These are phyloP conservation scores for Lentinula novae-zelandiae DNA, from an alignment of 1,284 basidiomycete genomes.

Conservation along the genomic window DNA sequence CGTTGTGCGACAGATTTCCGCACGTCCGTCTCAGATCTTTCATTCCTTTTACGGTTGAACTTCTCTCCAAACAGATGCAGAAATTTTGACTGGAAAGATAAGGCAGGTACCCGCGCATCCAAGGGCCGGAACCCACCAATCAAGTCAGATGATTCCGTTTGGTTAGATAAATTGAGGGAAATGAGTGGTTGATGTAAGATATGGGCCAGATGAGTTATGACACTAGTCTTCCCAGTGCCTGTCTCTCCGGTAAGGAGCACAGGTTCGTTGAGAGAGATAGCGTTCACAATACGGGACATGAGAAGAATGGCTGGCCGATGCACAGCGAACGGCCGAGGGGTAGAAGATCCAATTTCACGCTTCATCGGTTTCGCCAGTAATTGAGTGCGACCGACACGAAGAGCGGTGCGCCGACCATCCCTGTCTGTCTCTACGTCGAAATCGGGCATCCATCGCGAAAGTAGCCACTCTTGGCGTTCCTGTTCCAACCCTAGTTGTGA, in stretches of 20 bases:
- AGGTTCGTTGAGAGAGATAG: conserved; percentile 77
- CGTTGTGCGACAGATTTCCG: conserved; percentile 79
- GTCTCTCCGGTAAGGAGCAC: conserved; percentile 96
- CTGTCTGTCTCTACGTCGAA: conserved; percentile 66
- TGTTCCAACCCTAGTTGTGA: conserved; percentile 63
- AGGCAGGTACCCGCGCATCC: conserved; percentile 79
- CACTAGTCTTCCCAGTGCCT: conserved; percentile 97
- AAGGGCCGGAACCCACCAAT: conserved; percentile 96
- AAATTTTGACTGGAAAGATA: conserved; percentile 75
- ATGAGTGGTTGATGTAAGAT: conserved; percentile 78
- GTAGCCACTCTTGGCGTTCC: conserved; percentile 54
- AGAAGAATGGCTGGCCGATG: conserved; percentile 84
- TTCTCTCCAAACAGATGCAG: conserved; percentile 82
- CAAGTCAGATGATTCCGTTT: conserved; percentile 94
- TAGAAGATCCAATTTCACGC: conserved; percentile 28
- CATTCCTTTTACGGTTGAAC: conserved; percentile 90
- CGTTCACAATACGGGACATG: conserved; percentile 79
- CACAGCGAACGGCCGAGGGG: conserved; percentile 77
- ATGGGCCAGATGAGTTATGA: conserved; percentile 84
- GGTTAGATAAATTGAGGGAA: conserved; percentile 93
- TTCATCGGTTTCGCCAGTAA: conserved; percentile 43
- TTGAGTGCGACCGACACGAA: conserved; percentile 55
- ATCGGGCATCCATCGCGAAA: conserved; percentile 62
- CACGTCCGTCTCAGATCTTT: conserved; percentile 82
- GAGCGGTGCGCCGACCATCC: conserved; percentile 53